Conservation (phyloP, 768 basidiomycete genomes). For the Rhodotorula babjevae region DNA sequence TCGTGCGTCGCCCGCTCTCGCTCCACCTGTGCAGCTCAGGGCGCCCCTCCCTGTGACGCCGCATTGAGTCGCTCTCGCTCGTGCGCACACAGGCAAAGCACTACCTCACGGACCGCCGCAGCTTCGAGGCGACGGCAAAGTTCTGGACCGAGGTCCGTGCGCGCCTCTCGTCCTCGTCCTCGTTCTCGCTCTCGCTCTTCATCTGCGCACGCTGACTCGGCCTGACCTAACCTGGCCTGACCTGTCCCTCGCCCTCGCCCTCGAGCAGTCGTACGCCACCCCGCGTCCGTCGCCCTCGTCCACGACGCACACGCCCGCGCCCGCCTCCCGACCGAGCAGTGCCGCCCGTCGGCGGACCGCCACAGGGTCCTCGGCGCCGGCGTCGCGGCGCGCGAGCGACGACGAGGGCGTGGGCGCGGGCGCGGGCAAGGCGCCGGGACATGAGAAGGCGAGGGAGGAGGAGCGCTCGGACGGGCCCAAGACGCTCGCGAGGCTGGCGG, state of each 20-base stretch:
- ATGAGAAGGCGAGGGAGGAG: too few species aligned
- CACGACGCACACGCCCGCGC: too few species aligned
- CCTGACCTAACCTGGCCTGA: too few species aligned
- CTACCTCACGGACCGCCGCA: constrained; percentile 76
- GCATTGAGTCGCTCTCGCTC: too few species aligned
- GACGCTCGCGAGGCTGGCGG: constrained; percentile 63
- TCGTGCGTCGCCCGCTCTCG: not conserved
- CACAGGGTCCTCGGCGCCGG: too few species aligned
- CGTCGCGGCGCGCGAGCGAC: not conserved
- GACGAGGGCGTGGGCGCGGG: too few species aligned
- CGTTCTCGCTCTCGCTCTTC: not conserved
- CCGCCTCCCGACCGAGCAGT: not conserved
- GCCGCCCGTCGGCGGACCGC: not conserved
- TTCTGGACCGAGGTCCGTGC: constrained; percentile 66
- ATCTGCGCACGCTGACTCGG: too few species aligned
- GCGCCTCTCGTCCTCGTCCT: not conserved
- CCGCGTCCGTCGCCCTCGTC: not conserved
- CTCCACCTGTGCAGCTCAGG: too few species aligned
- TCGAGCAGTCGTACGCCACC: constrained; percentile 8
- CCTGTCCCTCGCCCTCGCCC: too few species aligned
- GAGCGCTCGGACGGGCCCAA: constrained; percentile 44
- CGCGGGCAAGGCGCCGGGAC: too few species aligned
- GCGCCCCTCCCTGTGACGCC: too few species aligned
- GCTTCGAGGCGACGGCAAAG: constrained; percentile 84
- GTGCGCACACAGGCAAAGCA: constrained; percentile 75